phyloP scores from a whole-genome alignment of 345 rosid genomes.

The Eucalyptus cloeziana region DNA sequence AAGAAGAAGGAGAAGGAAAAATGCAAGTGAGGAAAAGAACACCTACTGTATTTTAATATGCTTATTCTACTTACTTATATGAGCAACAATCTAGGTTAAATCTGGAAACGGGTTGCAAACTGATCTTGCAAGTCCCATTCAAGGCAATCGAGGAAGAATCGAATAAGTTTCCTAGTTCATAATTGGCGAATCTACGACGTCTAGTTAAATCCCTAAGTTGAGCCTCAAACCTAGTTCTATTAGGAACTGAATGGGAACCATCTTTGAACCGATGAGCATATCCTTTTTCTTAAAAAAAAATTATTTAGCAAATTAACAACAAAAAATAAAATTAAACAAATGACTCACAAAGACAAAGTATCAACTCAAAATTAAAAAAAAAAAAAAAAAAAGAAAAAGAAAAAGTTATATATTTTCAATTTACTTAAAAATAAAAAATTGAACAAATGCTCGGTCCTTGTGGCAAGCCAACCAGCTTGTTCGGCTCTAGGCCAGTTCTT shows the following conservation, averaged over 20 bases:
- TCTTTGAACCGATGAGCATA: neutral
- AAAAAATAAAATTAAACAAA: neutral
- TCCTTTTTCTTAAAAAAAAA: neutral
- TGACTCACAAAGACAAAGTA: neutral
- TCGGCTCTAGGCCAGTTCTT: neutral
- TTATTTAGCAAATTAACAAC: neutral
- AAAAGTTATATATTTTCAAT: neutral
- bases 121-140: neutral
- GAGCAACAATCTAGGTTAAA: neutral
- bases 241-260: neutral
- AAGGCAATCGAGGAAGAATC: neutral
- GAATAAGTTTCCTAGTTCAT: neutral
- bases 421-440: neutral
- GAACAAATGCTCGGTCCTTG: neutral
- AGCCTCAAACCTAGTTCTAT: neutral
- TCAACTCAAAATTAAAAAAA: neutral
- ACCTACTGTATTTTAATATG: neutral
- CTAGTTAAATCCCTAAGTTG: neutral
- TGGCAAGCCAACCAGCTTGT: neutral
- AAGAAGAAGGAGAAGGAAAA: too few species aligned
- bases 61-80: neutral
- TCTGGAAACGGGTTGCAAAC: neutral
- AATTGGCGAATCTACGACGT: neutral
- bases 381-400: neutral
- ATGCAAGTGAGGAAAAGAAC: neutral